Percentiles rank a stretch among this genome's conserved stretches.
These are phyloP conservation scores for Mortierella sp. DNA, from an alignment of 371 early-diverging fungal species.

Conservation along the genomic window DNA sequence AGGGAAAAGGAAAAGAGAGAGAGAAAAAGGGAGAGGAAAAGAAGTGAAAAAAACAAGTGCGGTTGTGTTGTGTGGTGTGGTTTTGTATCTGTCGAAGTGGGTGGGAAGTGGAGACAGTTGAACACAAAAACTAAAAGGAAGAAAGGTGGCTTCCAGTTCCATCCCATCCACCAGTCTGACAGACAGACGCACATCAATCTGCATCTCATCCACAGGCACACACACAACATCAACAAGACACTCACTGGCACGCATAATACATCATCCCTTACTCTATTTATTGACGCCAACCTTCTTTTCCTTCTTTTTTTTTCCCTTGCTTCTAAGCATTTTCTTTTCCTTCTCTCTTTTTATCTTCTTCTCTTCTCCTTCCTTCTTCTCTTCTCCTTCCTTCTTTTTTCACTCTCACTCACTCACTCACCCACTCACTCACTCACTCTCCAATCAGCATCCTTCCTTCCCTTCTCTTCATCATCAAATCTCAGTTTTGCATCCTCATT, in stretches of 20 bases:
- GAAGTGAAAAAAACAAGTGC: not conserved
- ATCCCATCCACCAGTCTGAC: too few species aligned
- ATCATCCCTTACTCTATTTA: not conserved
- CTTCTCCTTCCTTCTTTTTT: not conserved
- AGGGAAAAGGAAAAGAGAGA: not conserved
- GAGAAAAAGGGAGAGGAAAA: not conserved
- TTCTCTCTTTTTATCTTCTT: not conserved
- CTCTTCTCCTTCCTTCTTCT: not conserved
- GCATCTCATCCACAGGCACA: too few species aligned
- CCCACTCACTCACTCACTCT: not conserved
- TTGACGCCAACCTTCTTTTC: not conserved
- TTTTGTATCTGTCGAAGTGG: too few species aligned
- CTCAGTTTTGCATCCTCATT: not conserved
- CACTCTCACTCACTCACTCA: not conserved
- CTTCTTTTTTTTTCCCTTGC: not conserved
- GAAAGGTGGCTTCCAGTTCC: too few species aligned
- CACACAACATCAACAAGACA: too few species aligned
- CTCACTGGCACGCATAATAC: not conserved
- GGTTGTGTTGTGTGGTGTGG: too few species aligned
- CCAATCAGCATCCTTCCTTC: not conserved
- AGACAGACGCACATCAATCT: too few species aligned
- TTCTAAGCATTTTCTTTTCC: not conserved
- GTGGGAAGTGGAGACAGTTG: too few species aligned
- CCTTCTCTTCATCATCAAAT: not conserved
- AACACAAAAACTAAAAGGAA: not conserved